Base-by-base conservation (phyloP, 768 basidiomycete genomes). In the Russula emetica region DNA sequence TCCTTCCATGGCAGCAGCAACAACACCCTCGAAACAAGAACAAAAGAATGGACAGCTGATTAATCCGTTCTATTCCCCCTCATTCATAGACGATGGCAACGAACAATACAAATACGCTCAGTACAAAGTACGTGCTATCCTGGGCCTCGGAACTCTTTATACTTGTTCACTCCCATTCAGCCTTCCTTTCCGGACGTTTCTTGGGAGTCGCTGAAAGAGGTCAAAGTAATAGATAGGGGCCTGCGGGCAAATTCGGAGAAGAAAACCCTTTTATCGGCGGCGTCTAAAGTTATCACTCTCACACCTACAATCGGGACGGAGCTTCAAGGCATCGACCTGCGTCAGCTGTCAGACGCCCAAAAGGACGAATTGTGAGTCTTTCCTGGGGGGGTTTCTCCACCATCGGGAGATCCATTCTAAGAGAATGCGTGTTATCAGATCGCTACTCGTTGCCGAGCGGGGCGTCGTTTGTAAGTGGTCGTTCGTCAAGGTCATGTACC, bases 231-330 rank as follows among this genome's bases (percentile, higher is more conserved):
- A 22, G 88, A 92, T 57, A 85, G 87, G 34, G 91, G 80, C 10
- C 74, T 81, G n/a, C 77, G 76, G 52, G 90, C 90, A 8, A 89
- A 91, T 70, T 82, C 84, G 0, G 77, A 79, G 66, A 92, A 92
- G 77, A 82, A 81, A 69, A 80, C 74, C 50, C 76, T 93, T 20
- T 75, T 91, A 45, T 71, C 77, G 56, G 88, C 85, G 22, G 90
- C 86, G 13, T 77, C 77, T 61, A 88, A 85, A 71, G 83, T 91
- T 56, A 81, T 78, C 64, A 79, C 90, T 68, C 75, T 91, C 52
- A 88, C 87, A 0, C 87, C 86, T 2, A 77, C 80, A 42, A 86
- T 92, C 67, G 91, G 90, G 20, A 89, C 88, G 32, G 90, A 92
- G 71, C 76, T 92, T 53, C 71, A 75, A 5, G 90, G 90, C 8